Base-by-base conservation (phyloP, 2,329 filamentous ascomycete species). In the Arthrobotrys entomopaga region DNA sequence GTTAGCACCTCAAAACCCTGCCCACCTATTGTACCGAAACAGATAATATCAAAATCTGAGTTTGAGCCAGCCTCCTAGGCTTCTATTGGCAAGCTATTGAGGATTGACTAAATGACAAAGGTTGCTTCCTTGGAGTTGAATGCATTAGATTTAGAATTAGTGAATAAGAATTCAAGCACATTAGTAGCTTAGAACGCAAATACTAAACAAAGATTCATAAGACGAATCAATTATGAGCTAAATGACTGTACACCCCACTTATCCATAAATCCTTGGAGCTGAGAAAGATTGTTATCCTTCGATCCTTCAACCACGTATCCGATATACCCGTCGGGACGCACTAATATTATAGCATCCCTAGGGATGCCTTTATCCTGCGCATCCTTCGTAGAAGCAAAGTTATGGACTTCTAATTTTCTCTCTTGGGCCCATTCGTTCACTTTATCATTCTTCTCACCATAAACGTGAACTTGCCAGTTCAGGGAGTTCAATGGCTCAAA, bases 401-500 rank as follows among this genome's bases (percentile, higher is more conserved):
- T 52, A 13, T 61, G 56, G 13, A 73, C 19, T 0, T 10, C 24
- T 6, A 73, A 3, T 16, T 58, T 61, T 24, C 22, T 66, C 26
- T 61, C 56, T 7, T 13, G 42, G 1, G 38, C 69, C 43, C 64
- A 63, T 1, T 50, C 29, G 29, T 40, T 57, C 3, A 66, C 38
- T 24, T 46, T 50, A n/a, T 52, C 50, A 22, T 48, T 53, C 20
- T 38, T 7, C 13, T 57, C 20, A 3, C 69, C 69, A 15, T 73
- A 73, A 34, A 66, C 56, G 16, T 73, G 69, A 29, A 73, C 42
- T 38, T 73, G 69, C 69, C 69, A 73, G 20, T 66, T 66, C 50
- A 73, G 15, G 40, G 61, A 29, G 15, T 3, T 13, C 11, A 73
- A 19, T 2, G 61, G 50, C 7, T 73, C 19, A 24, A 73, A 73